Conservation (phyloP, 495 filamentous ascomycete genomes). For the Pyronema omphalodes region DNA sequence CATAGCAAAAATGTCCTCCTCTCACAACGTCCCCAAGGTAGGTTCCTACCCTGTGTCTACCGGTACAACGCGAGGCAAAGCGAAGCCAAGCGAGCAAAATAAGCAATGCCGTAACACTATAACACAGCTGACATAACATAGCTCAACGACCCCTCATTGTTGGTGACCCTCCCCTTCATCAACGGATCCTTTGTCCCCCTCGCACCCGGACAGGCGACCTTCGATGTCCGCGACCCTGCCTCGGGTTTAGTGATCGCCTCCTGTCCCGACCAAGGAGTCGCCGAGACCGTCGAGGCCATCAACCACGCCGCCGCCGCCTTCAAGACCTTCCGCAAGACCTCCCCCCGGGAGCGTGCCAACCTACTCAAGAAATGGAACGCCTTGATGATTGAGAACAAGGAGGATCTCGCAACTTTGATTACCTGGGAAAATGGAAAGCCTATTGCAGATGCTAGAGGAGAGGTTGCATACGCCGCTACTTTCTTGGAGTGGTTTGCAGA, state of each 20-base stretch:
- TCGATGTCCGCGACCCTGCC: slow-evolving; percentile 50
- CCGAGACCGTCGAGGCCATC: slow-evolving; percentile 46
- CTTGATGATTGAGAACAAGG: slow-evolving; percentile 66
- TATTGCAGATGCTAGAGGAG: slow-evolving; percentile 47
- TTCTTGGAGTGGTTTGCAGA: slow-evolving; percentile 70
- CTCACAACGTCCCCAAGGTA: too few relatives aligned
- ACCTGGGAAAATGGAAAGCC: slow-evolving; percentile 73
- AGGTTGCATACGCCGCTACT: slow-evolving; percentile 51
- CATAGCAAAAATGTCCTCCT: too few relatives aligned
- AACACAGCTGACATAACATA: slow-evolving; percentile 17
- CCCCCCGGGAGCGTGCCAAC: slow-evolving; percentile 62
- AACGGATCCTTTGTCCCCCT: slow-evolving; percentile 63
- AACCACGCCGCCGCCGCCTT: slow-evolving; percentile 49
- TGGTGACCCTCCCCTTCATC: slow-evolving; percentile 65
- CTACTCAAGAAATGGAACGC: slow-evolving; percentile 83
- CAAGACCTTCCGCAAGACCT: slow-evolving; percentile 50
- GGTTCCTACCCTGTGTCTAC: too few relatives aligned
- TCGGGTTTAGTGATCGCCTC: slow-evolving; percentile 47
- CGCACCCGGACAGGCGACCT: slow-evolving; percentile 58
- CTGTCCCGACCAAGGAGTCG: slow-evolving; percentile 46
- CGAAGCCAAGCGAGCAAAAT: too few relatives aligned
- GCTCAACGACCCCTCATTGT: slow-evolving; percentile 68
- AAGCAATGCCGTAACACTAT: too few relatives aligned
- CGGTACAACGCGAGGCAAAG: too few relatives aligned
- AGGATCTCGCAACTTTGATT: slow-evolving; percentile 77